phyloP scores from a whole-genome alignment of 768 basidiomycete genomes.

The Hypsizygus marmoreus region DNA sequence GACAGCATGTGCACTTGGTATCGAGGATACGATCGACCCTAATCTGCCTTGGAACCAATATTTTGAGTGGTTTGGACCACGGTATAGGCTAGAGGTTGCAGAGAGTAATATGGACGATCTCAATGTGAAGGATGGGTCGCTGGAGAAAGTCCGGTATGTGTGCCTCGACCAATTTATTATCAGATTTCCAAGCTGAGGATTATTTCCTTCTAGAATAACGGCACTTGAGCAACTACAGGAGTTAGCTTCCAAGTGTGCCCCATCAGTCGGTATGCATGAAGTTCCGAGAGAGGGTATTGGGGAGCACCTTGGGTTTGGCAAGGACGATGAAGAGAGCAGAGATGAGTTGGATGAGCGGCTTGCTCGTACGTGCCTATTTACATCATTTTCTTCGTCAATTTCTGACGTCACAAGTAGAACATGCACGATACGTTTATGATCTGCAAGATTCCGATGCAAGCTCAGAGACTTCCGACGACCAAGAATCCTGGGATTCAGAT shows the following conservation, averaged over 20 bases:
- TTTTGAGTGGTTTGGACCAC: slow-evolving; percentile 97
- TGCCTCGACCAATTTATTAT: not conserved
- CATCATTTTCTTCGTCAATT: not conserved
- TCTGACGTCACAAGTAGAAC: slow-evolving; percentile 43
- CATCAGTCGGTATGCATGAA: slow-evolving; percentile 84
- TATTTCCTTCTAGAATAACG: slow-evolving; percentile 24
- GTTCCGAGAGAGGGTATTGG: slow-evolving; percentile 74
- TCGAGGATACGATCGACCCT: slow-evolving; percentile 74
- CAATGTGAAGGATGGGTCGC: slow-evolving; percentile 77
- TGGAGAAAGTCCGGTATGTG: slow-evolving; percentile 77
- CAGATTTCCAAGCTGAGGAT: not conserved
- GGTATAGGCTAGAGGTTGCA: slow-evolving; percentile 90
- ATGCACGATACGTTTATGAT: slow-evolving; percentile 64
- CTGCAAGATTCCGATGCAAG: slow-evolving; percentile 52
- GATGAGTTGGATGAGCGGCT: slow-evolving; percentile 70
- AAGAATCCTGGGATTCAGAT: slow-evolving; percentile 46
- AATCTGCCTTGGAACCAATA: slow-evolving; percentile 87
- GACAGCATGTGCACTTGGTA: slow-evolving; percentile 91
- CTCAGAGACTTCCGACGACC: slow-evolving; percentile 49
- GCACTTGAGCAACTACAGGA: slow-evolving; percentile 48
- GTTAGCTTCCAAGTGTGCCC: slow-evolving; percentile 53
- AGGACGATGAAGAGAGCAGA: slow-evolving; percentile 46
- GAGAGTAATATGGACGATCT: slow-evolving; percentile 94
- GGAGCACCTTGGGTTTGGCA: slow-evolving; percentile 59
- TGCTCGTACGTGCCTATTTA: slow-evolving; percentile 57